These are phyloP conservation scores for Cladophialophora immunda DNA, from an alignment of 2,329 filamentous ascomycete species.

Conservation along the genomic window DNA sequence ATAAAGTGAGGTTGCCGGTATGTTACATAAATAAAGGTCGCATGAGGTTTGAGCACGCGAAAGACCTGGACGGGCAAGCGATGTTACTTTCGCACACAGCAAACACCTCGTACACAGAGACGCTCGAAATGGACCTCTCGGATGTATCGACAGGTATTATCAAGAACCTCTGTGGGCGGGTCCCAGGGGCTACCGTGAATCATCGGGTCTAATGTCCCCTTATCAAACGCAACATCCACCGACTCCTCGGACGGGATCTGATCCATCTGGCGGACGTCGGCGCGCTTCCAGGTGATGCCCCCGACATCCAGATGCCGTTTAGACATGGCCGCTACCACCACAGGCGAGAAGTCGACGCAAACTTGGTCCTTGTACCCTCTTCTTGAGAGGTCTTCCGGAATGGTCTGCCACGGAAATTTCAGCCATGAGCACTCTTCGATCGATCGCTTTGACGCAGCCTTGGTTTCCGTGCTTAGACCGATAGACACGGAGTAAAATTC, in stretches of 20 bases:
- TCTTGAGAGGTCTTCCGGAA: constrained; percentile 59
- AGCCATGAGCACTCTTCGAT: background rate
- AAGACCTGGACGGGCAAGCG: constrained; percentile 47
- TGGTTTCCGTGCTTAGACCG: too few species aligned
- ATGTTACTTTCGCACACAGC: constrained; percentile 24
- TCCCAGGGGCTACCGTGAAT: constrained; percentile 64
- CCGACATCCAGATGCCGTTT: constrained; percentile 50
- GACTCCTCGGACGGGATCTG: constrained; percentile 49
- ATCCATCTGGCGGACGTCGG: constrained; percentile 63
- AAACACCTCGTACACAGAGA: constrained; percentile 4
- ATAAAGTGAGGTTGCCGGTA: constrained; percentile 66
- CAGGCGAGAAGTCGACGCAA: constrained; percentile 66
- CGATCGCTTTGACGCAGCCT: too few species aligned
- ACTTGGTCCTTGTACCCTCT: constrained; percentile 62
- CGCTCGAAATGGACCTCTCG: constrained; percentile 52
- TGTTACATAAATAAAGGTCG: constrained; percentile 62
- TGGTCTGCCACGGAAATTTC: constrained; percentile 50
- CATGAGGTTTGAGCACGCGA: constrained; percentile 58
- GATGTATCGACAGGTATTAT: constrained; percentile 60
- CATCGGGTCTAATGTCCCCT: constrained; percentile 65
- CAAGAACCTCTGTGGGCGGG: constrained; percentile 59
- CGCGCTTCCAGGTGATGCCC: constrained; percentile 59
- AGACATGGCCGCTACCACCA: constrained; percentile 63
- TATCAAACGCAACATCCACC: constrained; percentile 67
- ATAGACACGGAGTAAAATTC: too few species aligned